phyloP scores from a whole-genome alignment of 2,329 filamentous ascomycete genomes.

The Aplosporella prunicola region DNA sequence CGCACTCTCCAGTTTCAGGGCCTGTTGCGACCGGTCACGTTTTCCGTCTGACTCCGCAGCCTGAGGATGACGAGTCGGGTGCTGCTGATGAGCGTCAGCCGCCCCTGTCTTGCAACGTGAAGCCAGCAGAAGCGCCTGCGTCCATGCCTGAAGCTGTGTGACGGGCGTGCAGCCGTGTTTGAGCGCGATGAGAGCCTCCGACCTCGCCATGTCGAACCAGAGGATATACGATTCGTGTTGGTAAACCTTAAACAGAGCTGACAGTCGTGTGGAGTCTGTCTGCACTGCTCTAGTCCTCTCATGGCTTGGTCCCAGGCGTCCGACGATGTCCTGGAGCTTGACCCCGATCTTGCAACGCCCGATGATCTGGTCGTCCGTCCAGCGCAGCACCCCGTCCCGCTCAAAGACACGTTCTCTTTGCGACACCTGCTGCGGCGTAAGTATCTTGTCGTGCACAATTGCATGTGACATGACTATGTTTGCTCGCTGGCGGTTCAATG shows the following conservation, averaged over 20 bases:
- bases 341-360: constrained; percentile 49
- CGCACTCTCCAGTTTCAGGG: constrained; percentile 4
- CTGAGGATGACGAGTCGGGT: too few species aligned
- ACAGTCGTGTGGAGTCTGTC: constrained; percentile 23
- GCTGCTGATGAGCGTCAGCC: not conserved
- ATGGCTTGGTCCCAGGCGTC: constrained; percentile 13
- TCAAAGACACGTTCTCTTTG: constrained; percentile 49
- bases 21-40: constrained; percentile 2
- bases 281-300: constrained; percentile 8
- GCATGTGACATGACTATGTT: constrained; percentile 62
- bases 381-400: constrained; percentile 56
- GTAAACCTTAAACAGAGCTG: constrained; percentile 44
- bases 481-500: constrained; percentile 77
- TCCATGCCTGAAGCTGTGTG: constrained; percentile 53
- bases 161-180: constrained; percentile 46
- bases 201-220: constrained; percentile 39
- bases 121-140: constrained; percentile 47
- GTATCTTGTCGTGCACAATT: constrained; percentile 35
- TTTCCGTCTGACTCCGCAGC: too few species aligned
- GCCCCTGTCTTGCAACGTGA: not conserved
- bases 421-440: constrained; percentile 58
- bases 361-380: constrained; percentile 35
- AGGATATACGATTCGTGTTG: constrained; percentile 50
- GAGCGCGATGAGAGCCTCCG: constrained; percentile 50
- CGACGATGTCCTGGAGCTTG: constrained; percentile 28